Percentiles rank a stretch among this genome's conserved stretches.
Conservation (phyloP, 2,329 filamentous ascomycete genomes). For the Phyllosticta citrichinensis region DNA sequence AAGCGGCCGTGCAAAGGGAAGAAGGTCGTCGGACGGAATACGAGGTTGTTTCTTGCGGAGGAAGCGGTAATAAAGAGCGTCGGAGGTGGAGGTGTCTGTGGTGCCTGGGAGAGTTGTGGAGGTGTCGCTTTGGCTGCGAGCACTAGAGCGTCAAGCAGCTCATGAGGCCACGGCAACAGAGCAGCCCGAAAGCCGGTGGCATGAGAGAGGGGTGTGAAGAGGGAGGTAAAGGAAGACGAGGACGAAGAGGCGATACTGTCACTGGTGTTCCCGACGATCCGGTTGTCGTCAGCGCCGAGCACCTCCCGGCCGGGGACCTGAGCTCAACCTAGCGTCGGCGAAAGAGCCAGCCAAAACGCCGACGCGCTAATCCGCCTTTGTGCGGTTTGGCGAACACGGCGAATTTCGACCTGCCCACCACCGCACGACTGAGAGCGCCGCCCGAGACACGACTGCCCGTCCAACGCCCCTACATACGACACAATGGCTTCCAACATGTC, state of each 20-base stretch:
- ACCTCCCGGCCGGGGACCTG: not conserved
- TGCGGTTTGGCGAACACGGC: conserved; percentile 3
- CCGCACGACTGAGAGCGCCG: conserved; percentile 6
- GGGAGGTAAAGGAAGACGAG: not conserved
- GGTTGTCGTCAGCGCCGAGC: conserved; percentile 4
- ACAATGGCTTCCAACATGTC: conserved; percentile 64
- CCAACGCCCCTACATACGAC: conserved; percentile 8
- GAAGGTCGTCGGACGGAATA: not conserved
- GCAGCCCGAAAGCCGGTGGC: not conserved
- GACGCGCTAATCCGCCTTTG: conserved; percentile 1
- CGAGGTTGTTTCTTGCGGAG: conserved; percentile 8
- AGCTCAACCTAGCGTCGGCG: not conserved
- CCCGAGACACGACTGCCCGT: conserved; percentile 3
- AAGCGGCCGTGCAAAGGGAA: conserved; percentile 5
- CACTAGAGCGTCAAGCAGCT: not conserved
- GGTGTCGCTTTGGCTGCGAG: not conserved
- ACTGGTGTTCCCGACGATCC: not conserved
- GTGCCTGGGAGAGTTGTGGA: conserved; percentile 8
- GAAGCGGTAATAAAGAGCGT: conserved; percentile 3
- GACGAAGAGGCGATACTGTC: not conserved
- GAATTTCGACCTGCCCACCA: conserved; percentile 3
- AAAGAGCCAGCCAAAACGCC: not conserved
- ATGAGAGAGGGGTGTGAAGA: not conserved
- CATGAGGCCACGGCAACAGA: not conserved
- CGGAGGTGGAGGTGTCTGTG: conserved; percentile 9